Conservation (phyloP, 495 filamentous ascomycete genomes). For the Aspergillus mulundensis region DNA sequence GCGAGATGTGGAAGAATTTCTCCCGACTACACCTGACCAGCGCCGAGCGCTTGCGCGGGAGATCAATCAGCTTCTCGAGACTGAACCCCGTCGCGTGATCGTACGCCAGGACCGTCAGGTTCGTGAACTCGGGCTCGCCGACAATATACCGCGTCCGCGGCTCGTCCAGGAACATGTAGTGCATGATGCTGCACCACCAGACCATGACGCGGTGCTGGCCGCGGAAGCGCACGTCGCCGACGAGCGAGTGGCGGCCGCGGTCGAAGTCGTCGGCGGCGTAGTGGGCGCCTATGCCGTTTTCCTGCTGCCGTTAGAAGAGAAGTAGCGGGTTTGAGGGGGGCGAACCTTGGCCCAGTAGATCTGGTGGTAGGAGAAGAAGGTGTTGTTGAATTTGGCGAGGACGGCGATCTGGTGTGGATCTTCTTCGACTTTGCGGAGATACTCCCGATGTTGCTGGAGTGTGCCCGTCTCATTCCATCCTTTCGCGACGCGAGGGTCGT, state of each 20-base stretch:
- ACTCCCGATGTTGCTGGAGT: constrained; percentile 57
- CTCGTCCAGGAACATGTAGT: constrained; percentile 63
- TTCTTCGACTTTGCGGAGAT: constrained; percentile 50
- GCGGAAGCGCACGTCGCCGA: constrained; percentile 58
- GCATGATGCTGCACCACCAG: constrained; percentile 65
- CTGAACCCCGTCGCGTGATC: constrained; percentile 58
- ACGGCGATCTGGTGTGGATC: constrained; percentile 57
- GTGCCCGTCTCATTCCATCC: constrained; percentile 67
- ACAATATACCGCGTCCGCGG: constrained; percentile 56
- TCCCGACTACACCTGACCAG: constrained; percentile 53
- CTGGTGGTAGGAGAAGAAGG: constrained; percentile 60
- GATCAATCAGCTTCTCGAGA: constrained; percentile 56
- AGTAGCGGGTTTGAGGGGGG: neutral
- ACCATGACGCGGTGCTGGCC: constrained; percentile 60
- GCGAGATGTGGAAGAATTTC: constrained; percentile 59
- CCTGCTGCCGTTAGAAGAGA: constrained; percentile 27
- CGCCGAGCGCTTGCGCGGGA: constrained; percentile 57
- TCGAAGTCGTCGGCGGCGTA: constrained; percentile 56
- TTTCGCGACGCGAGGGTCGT: constrained; percentile 64
- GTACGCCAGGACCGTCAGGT: constrained; percentile 54
- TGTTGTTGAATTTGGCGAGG: constrained; percentile 55
- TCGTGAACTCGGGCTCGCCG: constrained; percentile 58
- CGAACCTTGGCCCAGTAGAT: constrained; percentile 62
- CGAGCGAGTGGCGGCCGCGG: constrained; percentile 60
- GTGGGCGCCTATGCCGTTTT: constrained; percentile 58